phyloP scores from a whole-genome alignment of 2,329 filamentous ascomycete genomes.

The Sarocladium oryzae region DNA sequence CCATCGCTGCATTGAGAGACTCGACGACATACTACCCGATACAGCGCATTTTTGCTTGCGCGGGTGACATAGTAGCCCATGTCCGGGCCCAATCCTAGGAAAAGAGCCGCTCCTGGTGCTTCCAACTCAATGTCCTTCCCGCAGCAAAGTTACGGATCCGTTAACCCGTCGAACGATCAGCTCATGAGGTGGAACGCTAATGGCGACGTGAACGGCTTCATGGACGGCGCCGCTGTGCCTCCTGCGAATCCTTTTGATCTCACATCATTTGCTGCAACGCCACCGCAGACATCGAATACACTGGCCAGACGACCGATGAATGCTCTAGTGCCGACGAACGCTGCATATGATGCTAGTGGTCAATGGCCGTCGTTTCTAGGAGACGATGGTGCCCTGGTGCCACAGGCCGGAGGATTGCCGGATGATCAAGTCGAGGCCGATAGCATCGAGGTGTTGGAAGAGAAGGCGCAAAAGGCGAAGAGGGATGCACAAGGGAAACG shows the following conservation, averaged over 20 bases:
- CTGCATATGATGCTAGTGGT: background rate
- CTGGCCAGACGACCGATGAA: constrained; percentile 48
- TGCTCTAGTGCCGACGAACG: constrained; percentile 36
- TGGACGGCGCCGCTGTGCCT: constrained; percentile 23
- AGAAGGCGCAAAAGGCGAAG: constrained; percentile 74
- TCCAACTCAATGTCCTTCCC: constrained; percentile 53
- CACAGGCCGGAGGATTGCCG: constrained; percentile 20
- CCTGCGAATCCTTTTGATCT: constrained; percentile 32
- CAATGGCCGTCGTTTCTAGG: constrained; percentile 6
- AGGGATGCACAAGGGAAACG: constrained; percentile 82
- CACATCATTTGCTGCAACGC: constrained; percentile 24
- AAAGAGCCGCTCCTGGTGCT: constrained; percentile 67
- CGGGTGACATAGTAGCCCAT: constrained; percentile 24
- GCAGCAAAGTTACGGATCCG: constrained; percentile 38
- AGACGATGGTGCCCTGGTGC: constrained; percentile 24
- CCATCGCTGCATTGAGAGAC: background rate
- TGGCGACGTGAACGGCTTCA: constrained; percentile 24
- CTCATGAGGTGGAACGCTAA: constrained; percentile 39
- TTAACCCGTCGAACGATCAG: constrained; percentile 40
- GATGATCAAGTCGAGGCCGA: constrained; percentile 48
- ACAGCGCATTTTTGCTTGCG: background rate
- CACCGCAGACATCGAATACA: constrained; percentile 34
- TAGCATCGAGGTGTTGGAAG: constrained; percentile 72
- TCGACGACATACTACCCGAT: background rate
- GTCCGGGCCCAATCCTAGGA: constrained; percentile 51